Percentiles rank a stretch among this genome's conserved stretches.
These are phyloP conservation scores for Serendipita sp. DNA, from an alignment of 768 basidiomycete species.

Conservation along the genomic window DNA sequence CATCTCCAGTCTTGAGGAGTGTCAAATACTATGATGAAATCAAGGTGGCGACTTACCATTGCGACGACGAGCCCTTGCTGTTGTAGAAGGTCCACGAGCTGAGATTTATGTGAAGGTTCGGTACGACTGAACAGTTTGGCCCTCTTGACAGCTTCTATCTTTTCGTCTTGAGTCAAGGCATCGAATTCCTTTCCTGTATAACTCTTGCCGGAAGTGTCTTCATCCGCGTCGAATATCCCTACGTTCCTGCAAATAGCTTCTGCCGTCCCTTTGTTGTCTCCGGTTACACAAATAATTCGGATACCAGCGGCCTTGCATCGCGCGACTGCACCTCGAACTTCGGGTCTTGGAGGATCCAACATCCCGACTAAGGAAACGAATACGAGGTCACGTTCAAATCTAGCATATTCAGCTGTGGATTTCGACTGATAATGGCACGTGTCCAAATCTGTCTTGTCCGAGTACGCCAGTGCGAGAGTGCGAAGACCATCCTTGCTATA, in stretches of 20 bases:
- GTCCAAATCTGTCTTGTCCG: conserved; percentile 59
- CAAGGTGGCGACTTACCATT: conserved; percentile 42
- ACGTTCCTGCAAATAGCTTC: conserved; percentile 95
- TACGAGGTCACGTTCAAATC: conserved; percentile 80
- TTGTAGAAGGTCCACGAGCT: conserved; percentile 88
- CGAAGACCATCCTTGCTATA: conserved; percentile 77
- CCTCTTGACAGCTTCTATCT: conserved; percentile 68
- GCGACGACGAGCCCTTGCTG: conserved; percentile 84
- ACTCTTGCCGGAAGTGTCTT: conserved; percentile 86
- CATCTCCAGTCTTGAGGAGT: conserved; percentile 64
- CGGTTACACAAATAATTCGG: conserved; percentile 91
- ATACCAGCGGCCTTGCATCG: conserved; percentile 89
- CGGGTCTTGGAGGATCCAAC: conserved; percentile 94
- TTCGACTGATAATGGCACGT: conserved; percentile 67
- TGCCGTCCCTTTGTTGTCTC: conserved; percentile 94
- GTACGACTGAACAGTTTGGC: conserved; percentile 87
- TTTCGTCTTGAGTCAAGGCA: conserved; percentile 59
- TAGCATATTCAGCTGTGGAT: conserved; percentile 62
- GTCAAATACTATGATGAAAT: conserved; percentile 9
- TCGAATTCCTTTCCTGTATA: conserved; percentile 91
- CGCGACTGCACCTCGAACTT: conserved; percentile 70
- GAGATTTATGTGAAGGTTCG: conserved; percentile 86
- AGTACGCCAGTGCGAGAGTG: conserved; percentile 81
- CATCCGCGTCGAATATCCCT: conserved; percentile 74
- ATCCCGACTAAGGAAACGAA: conserved; percentile 95